Conservation (phyloP, 1,284 basidiomycete genomes). For the Malassezia vespertilionis region DNA sequence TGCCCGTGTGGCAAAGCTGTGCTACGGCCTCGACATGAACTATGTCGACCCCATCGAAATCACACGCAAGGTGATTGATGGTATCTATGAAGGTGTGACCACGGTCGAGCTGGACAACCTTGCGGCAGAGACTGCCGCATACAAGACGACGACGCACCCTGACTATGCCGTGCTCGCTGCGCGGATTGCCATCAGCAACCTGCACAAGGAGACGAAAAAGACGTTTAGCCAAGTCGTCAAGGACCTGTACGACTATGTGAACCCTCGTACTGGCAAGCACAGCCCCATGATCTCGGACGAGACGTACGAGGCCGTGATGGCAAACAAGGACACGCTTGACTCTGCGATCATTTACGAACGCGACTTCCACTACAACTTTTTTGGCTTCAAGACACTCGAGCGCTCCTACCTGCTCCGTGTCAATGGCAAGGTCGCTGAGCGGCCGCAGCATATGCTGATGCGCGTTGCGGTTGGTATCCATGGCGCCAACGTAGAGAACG, state of each 20-base stretch:
- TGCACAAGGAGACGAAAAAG: constrained; percentile 99
- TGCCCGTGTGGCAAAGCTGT: constrained; percentile 83
- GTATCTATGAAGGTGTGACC: constrained; percentile 89
- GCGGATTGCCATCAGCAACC: constrained; percentile 93
- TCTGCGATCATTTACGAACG: constrained; percentile 95
- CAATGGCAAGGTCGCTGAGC: constrained; percentile 86
- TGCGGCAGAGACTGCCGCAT: constrained; percentile 85
- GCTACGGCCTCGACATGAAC: constrained; percentile 87
- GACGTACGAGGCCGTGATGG: constrained; percentile 71
- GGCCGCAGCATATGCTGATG: constrained; percentile 99
- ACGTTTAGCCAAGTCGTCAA: constrained; percentile 82
- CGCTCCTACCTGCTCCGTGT: constrained; percentile 91
- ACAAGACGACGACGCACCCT: constrained; percentile 81
- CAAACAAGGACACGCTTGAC: constrained; percentile 73
- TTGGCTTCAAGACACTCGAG: constrained; percentile 98
- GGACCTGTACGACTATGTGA: constrained; percentile 83
- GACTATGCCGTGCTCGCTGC: constrained; percentile 98
- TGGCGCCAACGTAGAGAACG: constrained; percentile 75
- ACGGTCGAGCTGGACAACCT: constrained; percentile 82
- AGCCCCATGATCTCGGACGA: constrained; percentile 86
- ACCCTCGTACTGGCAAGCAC: constrained; percentile 74
- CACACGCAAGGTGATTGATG: constrained; percentile 59
- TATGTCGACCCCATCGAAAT: constrained; percentile 86
- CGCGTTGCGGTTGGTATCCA: constrained; percentile 97
- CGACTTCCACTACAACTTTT: constrained; percentile 79